Percentiles rank a stretch among this genome's conserved stretches.
phyloP scores from a whole-genome alignment of 1,139 yeast genomes.

The Ogataea hybrid region DNA sequence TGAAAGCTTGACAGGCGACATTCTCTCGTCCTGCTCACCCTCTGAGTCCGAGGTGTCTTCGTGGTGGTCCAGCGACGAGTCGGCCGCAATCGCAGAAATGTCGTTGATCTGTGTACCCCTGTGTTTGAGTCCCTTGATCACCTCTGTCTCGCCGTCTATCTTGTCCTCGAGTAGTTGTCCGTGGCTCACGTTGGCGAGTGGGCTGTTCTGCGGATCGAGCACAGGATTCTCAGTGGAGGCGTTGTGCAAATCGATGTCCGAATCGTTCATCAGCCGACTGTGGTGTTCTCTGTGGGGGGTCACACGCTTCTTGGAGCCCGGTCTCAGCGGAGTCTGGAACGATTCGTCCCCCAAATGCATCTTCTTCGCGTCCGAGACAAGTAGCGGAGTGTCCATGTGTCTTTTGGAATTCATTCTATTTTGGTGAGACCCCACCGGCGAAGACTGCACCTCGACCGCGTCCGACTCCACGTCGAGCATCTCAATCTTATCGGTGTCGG shows the following conservation, averaged over 20 bases:
- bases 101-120: conserved; percentile 20
- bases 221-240: conserved; percentile 12
- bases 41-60: conserved; percentile 26
- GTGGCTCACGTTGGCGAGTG: conserved; percentile 27
- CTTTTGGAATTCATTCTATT: conserved; percentile 17
- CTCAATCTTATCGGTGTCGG: conserved; percentile 8
- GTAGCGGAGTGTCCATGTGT: conserved; percentile 11
- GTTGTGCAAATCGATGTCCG: conserved; percentile 17
- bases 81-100: conserved; percentile 20
- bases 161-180: conserved; percentile 21
- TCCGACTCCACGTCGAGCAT: conserved; percentile 12
- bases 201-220: conserved; percentile 23
- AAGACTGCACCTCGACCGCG: conserved; percentile 19
- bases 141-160: conserved; percentile 27
- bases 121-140: conserved; percentile 17
- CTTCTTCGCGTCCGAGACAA: too few relatives aligned
- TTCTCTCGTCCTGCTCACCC: conserved; percentile 25
- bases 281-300: too few relatives aligned
- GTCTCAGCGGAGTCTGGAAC: too few relatives aligned
- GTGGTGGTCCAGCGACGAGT: conserved; percentile 16
- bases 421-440: conserved; percentile 24
- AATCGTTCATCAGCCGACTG: conserved; percentile 21
- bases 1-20: conserved; percentile 24
- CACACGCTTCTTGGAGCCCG: too few relatives aligned
- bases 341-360: too few relatives aligned